Base-by-base conservation (phyloP, 176 grass and related monocot species). In the Eragrostis curvula region DNA sequence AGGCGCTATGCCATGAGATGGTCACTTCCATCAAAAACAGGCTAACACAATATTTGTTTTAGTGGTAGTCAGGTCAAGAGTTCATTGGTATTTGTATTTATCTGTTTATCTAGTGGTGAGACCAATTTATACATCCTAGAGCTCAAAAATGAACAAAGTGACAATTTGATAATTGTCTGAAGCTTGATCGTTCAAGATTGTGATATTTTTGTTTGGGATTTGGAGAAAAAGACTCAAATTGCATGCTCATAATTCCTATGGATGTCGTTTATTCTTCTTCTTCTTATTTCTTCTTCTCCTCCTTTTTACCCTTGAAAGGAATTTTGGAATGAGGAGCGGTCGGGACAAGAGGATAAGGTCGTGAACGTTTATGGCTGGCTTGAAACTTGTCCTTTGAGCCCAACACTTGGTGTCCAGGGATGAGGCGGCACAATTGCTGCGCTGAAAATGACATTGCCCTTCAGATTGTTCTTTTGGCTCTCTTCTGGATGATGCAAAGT, bases 1-100 rank as follows among this genome's bases (percentile, higher is more conserved):
- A 93, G 79, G 90, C 87, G 93, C 92, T 28, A 74, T 95, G 39
- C 85, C 88, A 17, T 95, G 84, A 98, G 17, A 56, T 44, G 39
- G 17, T 49, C 44, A 75, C 59, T 68, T 40, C 50, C 48, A 10
- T 43, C 36, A 68, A 39, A 29, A 53, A 70, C 40, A 73, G 48
- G 47, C 40, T 59, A 41, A 39, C 45, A 83, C 16, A 40, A 14
- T 17, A 39, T 46, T 6, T 3, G 13, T 53, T 67, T 68, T 63
- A 44, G 25, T 14, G 1, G 24, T 47, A 84, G 56, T 65, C 56
- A 81, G 56, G 56, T n/a, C 24, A 25, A 42, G 49, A 57, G 27
- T 57, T 23, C 0, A 47, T 52, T 21, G 57, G 55, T 67, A 49
- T 42, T 56, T 18, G 20, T n/a, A 58, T 21, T 11, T 58, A 58